Evolutionary conservation across 257 asterid genomes (phyloP).

Genomic region (Verbena officinalis): DNA sequence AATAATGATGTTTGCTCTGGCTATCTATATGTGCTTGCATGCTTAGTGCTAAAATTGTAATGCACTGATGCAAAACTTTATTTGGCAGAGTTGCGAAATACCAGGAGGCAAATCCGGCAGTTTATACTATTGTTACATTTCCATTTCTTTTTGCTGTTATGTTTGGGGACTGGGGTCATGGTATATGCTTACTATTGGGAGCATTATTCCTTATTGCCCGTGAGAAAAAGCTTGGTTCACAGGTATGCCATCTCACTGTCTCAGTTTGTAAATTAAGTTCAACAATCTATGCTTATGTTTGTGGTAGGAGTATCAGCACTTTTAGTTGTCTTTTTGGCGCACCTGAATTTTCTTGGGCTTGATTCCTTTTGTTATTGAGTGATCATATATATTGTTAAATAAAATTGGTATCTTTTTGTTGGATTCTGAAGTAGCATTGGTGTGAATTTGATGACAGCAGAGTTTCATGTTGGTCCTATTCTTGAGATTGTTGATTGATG

Average conservation of each 20-base stretch:
- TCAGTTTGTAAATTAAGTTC: background rate
- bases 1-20: slow-evolving; percentile 7
- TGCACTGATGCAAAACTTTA: slow-evolving; percentile 38
- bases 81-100: slow-evolving; percentile 84
- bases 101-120: slow-evolving; percentile 99
- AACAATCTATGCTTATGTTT: slow-evolving; percentile 15
- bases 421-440: slow-evolving; percentile 29
- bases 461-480: slow-evolving; percentile 19
- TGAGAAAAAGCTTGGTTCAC: slow-evolving; percentile 78
- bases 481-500: background rate
- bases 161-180: slow-evolving; percentile 99
- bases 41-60: slow-evolving; percentile 20
- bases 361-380: background rate
- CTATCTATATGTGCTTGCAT: slow-evolving; percentile 20
- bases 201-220: slow-evolving; percentile 76
- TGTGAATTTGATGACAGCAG: slow-evolving; percentile 11
- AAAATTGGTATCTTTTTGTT: background rate
- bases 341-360: background rate
- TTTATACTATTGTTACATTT: slow-evolving; percentile 84
- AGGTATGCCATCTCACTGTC: slow-evolving; percentile 54
- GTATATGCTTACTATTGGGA: slow-evolving; percentile 86
- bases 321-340: slow-evolving; percentile 3
- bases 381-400: background rate
- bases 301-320: background rate
- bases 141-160: slow-evolving; percentile 99